phyloP scores from a whole-genome alignment of 2,329 filamentous ascomycete species.

The Paecilomyces fulvus region DNA sequence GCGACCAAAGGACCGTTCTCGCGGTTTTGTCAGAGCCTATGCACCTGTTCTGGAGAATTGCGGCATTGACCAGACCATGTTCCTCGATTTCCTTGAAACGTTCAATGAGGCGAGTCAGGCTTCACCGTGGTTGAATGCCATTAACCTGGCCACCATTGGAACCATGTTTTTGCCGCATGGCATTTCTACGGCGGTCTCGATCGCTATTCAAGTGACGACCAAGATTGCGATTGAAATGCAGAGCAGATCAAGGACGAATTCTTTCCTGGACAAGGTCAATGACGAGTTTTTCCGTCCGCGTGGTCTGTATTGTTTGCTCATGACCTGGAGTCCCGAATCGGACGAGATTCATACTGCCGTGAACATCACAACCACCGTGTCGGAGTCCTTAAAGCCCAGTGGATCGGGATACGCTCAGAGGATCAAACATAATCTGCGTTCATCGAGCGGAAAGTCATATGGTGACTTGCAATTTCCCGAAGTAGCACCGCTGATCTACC shows the following conservation, averaged over 20 bases:
- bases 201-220: constrained; percentile 37
- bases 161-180: constrained; percentile 32
- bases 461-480: constrained; percentile 38
- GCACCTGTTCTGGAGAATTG: constrained; percentile 25
- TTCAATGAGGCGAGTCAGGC: constrained; percentile 32
- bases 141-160: constrained; percentile 35
- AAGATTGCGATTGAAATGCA: constrained; percentile 27
- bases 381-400: constrained; percentile 19
- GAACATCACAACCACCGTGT: constrained; percentile 30
- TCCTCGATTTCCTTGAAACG: constrained; percentile 29
- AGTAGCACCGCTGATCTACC: constrained; percentile 43
- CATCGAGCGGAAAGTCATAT: constrained; percentile 29
- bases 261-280: constrained; percentile 50
- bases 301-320: constrained; percentile 48
- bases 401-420: constrained; percentile 12
- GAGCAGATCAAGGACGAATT: constrained; percentile 32
- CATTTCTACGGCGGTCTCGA: constrained; percentile 36
- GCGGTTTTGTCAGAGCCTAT: constrained; percentile 34
- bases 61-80: constrained; percentile 28
- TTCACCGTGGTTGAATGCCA: constrained; percentile 29
- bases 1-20: constrained; percentile 24
- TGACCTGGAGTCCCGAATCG: constrained; percentile 44
- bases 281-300: constrained; percentile 48
- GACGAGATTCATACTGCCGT: constrained; percentile 17
- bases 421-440: constrained; percentile 25